Conservation (phyloP, 192 early-diverging fungal genomes). For the Linnemannia zychae region DNA sequence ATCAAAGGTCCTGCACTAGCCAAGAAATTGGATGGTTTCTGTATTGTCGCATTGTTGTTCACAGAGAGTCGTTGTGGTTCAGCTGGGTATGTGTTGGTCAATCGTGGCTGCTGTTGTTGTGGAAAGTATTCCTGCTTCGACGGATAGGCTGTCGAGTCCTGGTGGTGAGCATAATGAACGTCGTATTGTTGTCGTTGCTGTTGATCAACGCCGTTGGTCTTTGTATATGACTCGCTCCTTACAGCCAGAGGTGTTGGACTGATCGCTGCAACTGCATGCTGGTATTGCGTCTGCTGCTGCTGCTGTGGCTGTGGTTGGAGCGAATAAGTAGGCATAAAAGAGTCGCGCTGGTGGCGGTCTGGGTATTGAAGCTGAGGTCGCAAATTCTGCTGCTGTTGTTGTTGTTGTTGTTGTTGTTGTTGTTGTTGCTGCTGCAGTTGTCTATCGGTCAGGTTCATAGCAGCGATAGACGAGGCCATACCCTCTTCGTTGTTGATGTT, state of each 20-base stretch:
- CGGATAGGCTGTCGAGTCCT: conserved; percentile 16
- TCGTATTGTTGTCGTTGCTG: not conserved
- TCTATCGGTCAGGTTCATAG: not conserved
- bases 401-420: conserved; percentile 4
- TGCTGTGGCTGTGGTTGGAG: conserved; percentile 5
- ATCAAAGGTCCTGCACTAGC: conserved; percentile 46
- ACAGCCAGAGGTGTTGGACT: not conserved
- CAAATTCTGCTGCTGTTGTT: conserved; percentile 6
- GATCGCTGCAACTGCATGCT: not conserved
- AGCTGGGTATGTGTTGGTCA: conserved; percentile 35
- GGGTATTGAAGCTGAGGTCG: not conserved
- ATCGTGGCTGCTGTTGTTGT: conserved; percentile 28
- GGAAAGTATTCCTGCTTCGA: conserved; percentile 8
- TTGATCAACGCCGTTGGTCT: not conserved
- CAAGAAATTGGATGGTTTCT: conserved; percentile 25
- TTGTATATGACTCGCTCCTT: not conserved
- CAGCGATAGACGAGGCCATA: not conserved
- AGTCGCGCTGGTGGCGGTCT: not conserved
- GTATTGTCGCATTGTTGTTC: not conserved
- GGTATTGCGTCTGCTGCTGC: conserved; percentile 8
- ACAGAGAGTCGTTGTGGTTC: conserved; percentile 1
- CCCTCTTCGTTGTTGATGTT: not conserved
- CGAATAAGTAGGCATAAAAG: not conserved
- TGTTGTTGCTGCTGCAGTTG: conserved; percentile 24
- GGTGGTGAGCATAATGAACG: conserved; percentile 7